Base-by-base conservation (phyloP, 2,329 filamentous ascomycete species). In the Trichoderma endophyticum region DNA sequence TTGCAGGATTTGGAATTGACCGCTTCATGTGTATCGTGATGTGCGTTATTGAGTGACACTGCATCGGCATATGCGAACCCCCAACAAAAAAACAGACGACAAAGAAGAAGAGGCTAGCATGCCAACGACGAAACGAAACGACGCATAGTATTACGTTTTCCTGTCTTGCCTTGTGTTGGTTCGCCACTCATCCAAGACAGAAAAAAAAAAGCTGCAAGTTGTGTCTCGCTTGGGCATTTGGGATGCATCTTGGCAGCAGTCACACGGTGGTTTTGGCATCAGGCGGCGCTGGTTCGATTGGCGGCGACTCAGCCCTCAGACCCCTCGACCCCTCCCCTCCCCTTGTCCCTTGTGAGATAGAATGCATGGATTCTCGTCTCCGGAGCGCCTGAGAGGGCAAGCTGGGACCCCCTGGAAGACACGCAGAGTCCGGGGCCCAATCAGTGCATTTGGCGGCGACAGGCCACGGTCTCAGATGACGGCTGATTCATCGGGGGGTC, bases 391-490 rank as follows among this genome's bases (percentile, higher is more conserved):
- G 48, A 51, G 48, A 48, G 39, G 18, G 39, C 39, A 48, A 36
- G 34, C 39, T 48, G 39, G 39, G 39, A 48, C 39, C 39, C 39
- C 43, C 43, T 48, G 43, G 43, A 48, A 21, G 21, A 5, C 48
- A 51, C n/a, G n/a, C 48, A 51, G 48, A 51, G 48, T 4, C 48
- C n/a, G n/a, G n/a, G 48, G 48, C n/a, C 56, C 66, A 69, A 34
- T 61, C 56, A 61, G 56, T 24, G 36, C 4, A 14, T 14, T 51
- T 51, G 48, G 48, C 48, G 48, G 51, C 56, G 56, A 69, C 36
- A 69, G 66, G 56, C 56, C 66, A 69, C 24, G 26, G 56, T 39
- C 66, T 69, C 66, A 69, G 66, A 69, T 69, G 66, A 69, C 57
- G 54, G 54, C 51, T 67, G 64, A 67, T 67, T 67, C 64, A 67